phyloP scores from a whole-genome alignment of 176 grass and related monocot species.

The Poa pratensis region DNA sequence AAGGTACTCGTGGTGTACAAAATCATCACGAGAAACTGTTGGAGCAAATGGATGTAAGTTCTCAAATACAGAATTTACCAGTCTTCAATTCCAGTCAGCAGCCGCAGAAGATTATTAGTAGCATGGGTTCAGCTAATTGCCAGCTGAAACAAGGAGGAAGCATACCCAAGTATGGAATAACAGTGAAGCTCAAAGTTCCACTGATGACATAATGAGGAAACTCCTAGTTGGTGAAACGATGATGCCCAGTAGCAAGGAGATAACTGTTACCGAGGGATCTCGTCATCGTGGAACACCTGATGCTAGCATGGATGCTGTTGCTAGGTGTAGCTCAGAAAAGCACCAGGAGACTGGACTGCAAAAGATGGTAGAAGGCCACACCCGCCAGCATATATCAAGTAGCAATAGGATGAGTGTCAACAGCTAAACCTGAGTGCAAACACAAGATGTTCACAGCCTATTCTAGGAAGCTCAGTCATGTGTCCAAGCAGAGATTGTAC shows the following conservation, averaged over 20 bases:
- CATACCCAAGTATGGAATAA: background rate
- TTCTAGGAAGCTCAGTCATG: conserved; percentile 26
- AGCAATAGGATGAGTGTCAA: background rate
- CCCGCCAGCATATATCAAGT: conserved; percentile 1
- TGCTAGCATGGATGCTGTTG: conserved; percentile 2
- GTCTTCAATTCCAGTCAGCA: background rate
- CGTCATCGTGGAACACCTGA: background rate
- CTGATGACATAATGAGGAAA: conserved; percentile 17
- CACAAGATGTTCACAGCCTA: conserved; percentile 6
- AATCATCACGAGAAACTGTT: background rate
- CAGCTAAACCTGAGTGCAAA: conserved; percentile 23
- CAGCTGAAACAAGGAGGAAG: conserved; percentile 14
- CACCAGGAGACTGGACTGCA: background rate
- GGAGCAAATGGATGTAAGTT: conserved; percentile 24
- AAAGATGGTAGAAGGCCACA: background rate
- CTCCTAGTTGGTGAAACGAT: conserved; percentile 10
- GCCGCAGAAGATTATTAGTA: conserved; percentile 1
- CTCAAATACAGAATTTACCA: conserved; percentile 15
- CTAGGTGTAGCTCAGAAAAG: background rate
- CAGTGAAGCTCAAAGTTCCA: conserved; percentile 4
- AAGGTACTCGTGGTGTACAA: conserved; percentile 15
- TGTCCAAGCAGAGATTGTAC: background rate
- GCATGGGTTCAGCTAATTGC: conserved; percentile 10
- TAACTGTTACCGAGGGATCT: conserved; percentile 16
- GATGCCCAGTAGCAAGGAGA: background rate